Conservation (phyloP, 805 yeast species). For the Nakazawaea sp. region DNA sequence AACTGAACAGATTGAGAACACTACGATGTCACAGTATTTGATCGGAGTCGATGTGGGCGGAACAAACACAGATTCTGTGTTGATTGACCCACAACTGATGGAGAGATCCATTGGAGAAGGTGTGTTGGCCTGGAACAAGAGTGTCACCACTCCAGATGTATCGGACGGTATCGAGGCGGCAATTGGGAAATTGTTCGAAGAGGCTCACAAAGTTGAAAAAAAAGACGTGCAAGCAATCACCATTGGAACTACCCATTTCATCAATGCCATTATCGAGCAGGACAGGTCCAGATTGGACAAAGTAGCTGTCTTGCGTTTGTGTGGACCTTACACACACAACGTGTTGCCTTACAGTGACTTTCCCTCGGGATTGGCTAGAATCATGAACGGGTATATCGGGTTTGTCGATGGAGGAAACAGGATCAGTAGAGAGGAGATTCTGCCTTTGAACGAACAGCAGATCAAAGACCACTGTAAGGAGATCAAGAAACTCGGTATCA, state of each 20-base stretch:
- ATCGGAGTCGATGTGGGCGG: conserved; percentile 51
- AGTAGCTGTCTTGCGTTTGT: conserved; percentile 41
- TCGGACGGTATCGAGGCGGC: conserved; percentile 34
- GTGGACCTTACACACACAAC: conserved; percentile 34
- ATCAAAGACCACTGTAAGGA: conserved; percentile 23
- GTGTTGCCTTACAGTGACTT: conserved; percentile 37
- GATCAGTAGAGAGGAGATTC: conserved; percentile 33
- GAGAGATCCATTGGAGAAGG: conserved; percentile 20
- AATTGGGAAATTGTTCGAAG: conserved; percentile 25
- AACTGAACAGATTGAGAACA: too few species aligned
- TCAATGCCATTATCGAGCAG: conserved; percentile 42
- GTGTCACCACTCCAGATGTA: conserved; percentile 36
- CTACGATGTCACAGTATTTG: conserved; percentile 13
- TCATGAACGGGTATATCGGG: conserved; percentile 29
- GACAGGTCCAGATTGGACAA: conserved; percentile 32
- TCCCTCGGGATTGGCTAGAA: conserved; percentile 28
- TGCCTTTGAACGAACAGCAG: conserved; percentile 23
- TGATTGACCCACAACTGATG: conserved; percentile 29
- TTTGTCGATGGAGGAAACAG: conserved; percentile 33
- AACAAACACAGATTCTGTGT: conserved; percentile 42
- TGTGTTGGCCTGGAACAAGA: conserved; percentile 36
- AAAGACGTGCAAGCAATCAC: conserved; percentile 32
- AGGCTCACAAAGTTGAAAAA: conserved; percentile 13
- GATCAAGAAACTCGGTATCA: conserved; percentile 26
- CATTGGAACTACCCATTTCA: conserved; percentile 47